Conservation (phyloP, 139 green algal genomes). For the Ettlia oleoabundans region DNA sequence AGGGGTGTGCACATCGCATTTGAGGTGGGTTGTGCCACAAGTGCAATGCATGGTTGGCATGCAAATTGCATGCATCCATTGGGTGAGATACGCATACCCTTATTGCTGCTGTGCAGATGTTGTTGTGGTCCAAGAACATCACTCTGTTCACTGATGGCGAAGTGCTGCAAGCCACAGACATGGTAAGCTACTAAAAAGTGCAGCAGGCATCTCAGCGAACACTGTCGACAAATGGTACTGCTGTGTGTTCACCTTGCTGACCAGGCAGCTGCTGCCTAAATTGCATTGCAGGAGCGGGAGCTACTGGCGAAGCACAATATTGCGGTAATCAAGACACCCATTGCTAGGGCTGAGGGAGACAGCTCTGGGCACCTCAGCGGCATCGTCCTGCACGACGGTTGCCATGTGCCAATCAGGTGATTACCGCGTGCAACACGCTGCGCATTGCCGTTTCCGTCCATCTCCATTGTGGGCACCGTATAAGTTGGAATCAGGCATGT, state of each 20-base stretch:
- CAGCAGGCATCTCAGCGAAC: too few species aligned
- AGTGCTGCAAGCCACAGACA: slow-evolving; percentile 24
- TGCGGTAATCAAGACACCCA: slow-evolving; percentile 13
- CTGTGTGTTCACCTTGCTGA: neutral
- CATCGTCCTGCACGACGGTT: slow-evolving; percentile 17
- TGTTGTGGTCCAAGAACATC: slow-evolving; percentile 14
- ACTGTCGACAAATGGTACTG: too few species aligned
- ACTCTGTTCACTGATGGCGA: slow-evolving; percentile 39
- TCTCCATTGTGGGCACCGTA: too few species aligned
- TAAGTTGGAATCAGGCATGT: too few species aligned
- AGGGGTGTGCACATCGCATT: slow-evolving; percentile 36
- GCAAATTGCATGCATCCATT: neutral
- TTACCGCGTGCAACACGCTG: neutral
- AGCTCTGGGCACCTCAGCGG: slow-evolving; percentile 1
- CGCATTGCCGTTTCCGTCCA: neutral
- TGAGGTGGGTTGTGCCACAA: neutral
- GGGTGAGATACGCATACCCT: neutral
- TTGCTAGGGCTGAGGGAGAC: slow-evolving; percentile 1
- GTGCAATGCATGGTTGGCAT: neutral
- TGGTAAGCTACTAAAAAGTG: neutral
- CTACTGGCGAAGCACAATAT: slow-evolving; percentile 23
- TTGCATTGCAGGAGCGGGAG: slow-evolving; percentile 2
- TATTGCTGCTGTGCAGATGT: slow-evolving; percentile 13
- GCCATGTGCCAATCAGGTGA: neutral
- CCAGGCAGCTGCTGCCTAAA: neutral